Evolutionary conservation across 139 green algal species (phyloP).

Genomic region (Raphidocelis subcapitata): DNA sequence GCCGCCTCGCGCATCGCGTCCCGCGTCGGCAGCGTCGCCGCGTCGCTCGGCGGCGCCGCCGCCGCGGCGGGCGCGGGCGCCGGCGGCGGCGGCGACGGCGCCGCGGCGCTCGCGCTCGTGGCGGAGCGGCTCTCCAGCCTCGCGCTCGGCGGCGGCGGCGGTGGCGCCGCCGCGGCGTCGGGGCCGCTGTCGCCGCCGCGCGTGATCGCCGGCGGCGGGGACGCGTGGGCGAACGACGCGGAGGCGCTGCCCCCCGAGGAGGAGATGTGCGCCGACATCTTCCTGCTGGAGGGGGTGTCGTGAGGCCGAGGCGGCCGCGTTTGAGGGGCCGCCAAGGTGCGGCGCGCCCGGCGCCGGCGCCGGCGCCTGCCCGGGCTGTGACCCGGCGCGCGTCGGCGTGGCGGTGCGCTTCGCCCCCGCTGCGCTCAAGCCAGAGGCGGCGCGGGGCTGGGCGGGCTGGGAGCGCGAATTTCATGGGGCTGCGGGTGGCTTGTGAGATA

Average conservation of each 20-base stretch:
- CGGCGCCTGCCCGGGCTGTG: too few relatives aligned
- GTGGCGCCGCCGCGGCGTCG: conserved; percentile 2
- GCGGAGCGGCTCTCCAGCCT: neutral
- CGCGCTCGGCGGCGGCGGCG: neutral
- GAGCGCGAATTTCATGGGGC: too few relatives aligned
- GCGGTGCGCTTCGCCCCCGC: too few relatives aligned
- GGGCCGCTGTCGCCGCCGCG: conserved; percentile 18
- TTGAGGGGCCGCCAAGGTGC: too few relatives aligned
- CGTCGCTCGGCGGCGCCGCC: neutral
- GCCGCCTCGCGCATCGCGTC: neutral
- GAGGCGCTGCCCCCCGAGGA: conserved; percentile 11
- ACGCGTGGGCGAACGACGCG: neutral
- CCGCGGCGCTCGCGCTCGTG: neutral
- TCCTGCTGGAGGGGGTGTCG: conserved; percentile 4
- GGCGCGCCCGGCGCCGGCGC: too few relatives aligned
- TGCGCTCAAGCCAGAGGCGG: too few relatives aligned
- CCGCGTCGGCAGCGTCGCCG: neutral
- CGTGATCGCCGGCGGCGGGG: neutral
- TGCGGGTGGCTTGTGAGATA: too few relatives aligned
- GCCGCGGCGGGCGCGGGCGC: too few relatives aligned
- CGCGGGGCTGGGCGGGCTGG: too few relatives aligned
- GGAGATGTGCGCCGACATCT: conserved; percentile 31
- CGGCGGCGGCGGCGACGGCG: neutral
- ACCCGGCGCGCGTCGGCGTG: too few relatives aligned
- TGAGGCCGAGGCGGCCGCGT: too few relatives aligned